These are phyloP conservation scores for Malus hybrid DNA, from an alignment of 331 rosid species.

Conservation along the genomic window DNA sequence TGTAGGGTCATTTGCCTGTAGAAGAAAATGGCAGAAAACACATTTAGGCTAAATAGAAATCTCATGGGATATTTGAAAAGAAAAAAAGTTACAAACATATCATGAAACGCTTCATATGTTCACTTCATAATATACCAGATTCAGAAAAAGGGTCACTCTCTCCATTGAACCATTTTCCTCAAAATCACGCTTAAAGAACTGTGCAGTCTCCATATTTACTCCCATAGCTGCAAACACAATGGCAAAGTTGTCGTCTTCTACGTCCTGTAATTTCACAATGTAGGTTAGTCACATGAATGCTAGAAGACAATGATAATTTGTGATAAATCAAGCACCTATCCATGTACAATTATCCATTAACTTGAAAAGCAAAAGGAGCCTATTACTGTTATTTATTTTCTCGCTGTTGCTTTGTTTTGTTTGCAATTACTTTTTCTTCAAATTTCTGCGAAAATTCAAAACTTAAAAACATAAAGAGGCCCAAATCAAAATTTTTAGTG, in stretches of 20 bases:
- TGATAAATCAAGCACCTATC: neutral
- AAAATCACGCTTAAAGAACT: constrained; percentile 96
- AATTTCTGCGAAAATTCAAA: too few species aligned
- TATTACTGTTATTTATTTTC: neutral
- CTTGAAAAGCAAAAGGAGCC: neutral
- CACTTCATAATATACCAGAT: constrained; percentile 54
- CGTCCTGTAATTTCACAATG: constrained; percentile 41
- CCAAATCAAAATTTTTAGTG: too few species aligned
- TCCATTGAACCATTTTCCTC: constrained; percentile 99
- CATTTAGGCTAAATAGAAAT: constrained; percentile 3
- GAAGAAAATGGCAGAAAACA: constrained; percentile 14
- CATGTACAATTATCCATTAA: neutral
- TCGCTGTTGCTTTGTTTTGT: too few species aligned
- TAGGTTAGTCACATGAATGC: neutral
- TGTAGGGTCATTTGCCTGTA: constrained; percentile 98
- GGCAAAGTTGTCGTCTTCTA: constrained; percentile 91
- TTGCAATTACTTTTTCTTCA: too few species aligned
- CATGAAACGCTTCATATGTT: neutral
- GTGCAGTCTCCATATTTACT: constrained; percentile 99
- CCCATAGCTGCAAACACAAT: constrained; percentile 99
- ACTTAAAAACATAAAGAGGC: too few species aligned
- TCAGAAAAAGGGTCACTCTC: constrained; percentile 98
- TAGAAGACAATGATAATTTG: constrained; percentile 3
- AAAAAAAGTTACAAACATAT: neutral
- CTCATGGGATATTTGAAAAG: neutral